phyloP scores from a whole-genome alignment of 495 filamentous ascomycete genomes.

The Xylaria grammica region DNA sequence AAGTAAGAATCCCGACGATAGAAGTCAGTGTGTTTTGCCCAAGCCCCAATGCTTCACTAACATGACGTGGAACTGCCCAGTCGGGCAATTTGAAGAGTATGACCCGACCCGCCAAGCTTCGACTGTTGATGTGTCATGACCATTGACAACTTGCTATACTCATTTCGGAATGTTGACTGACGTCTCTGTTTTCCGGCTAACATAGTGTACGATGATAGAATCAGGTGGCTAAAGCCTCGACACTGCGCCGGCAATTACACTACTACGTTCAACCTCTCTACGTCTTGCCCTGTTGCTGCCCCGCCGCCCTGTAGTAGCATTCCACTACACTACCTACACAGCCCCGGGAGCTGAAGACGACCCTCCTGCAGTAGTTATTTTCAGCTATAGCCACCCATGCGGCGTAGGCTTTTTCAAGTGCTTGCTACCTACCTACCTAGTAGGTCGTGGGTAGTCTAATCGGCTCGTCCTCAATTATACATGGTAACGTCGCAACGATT shows the following conservation, averaged over 20 bases:
- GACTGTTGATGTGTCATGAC: neutral
- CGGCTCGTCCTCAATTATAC: neutral
- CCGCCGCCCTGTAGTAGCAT: too few species aligned
- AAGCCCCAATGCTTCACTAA: too few species aligned
- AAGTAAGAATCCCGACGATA: too few species aligned
- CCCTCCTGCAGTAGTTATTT: constrained; percentile 5
- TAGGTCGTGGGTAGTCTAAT: too few species aligned
- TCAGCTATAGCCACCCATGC: constrained; percentile 20
- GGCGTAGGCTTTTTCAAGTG: neutral
- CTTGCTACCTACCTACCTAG: neutral
- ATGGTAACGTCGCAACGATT: neutral
- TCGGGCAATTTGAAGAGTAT: neutral
- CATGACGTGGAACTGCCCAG: too few species aligned
- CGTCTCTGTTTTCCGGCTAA: neutral
- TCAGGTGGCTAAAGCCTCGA: neutral
- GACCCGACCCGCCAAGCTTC: neutral
- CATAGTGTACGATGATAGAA: neutral
- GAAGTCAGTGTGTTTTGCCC: too few species aligned
- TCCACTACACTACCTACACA: constrained; percentile 17
- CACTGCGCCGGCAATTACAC: neutral
- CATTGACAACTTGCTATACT: neutral
- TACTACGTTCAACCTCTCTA: too few species aligned
- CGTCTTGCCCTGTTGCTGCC: too few species aligned
- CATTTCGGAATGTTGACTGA: neutral
- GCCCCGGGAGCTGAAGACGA: constrained; percentile 15